Evolutionary conservation across 2,329 filamentous ascomycete species (phyloP).

Genomic region (Aspergillus luchuensis): DNA sequence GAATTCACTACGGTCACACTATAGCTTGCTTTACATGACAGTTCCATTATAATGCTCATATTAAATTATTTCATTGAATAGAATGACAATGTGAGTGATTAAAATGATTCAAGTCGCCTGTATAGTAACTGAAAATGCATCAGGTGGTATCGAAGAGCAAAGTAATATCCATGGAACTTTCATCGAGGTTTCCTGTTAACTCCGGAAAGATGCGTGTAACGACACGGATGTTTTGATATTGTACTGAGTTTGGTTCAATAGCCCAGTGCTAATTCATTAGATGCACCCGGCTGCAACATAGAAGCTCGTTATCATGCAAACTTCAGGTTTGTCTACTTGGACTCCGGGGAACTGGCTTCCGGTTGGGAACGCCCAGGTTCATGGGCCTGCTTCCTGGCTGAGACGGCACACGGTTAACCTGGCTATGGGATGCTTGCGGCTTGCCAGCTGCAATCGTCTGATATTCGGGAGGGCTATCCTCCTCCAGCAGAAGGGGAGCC

Average conservation of each 20-base stretch:
- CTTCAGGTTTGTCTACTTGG: constrained; percentile 14
- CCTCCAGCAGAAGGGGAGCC: constrained; percentile 19
- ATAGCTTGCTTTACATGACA: too few relatives aligned
- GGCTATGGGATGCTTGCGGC: constrained; percentile 14
- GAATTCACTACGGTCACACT: background rate
- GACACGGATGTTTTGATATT: background rate
- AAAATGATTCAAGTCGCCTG: background rate
- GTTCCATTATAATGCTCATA: background rate
- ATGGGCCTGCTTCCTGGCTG: constrained; percentile 31
- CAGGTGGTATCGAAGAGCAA: constrained; percentile 1
- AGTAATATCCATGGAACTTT: background rate
- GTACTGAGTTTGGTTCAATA: background rate
- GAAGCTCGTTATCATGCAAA: background rate
- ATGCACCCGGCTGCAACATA: background rate
- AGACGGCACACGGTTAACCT: constrained; percentile 25
- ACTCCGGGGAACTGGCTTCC: constrained; percentile 42
- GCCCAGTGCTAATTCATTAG: background rate
- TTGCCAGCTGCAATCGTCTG: constrained; percentile 29
- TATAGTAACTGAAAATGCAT: background rate
- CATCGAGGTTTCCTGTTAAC: background rate
- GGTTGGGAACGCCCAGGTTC: constrained; percentile 41
- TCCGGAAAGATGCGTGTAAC: background rate
- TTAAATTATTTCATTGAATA: background rate
- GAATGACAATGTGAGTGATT: background rate
- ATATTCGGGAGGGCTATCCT: constrained; percentile 37